Conservation (phyloP, 306 rosid genomes). For the Cyclanthera cordifolia region DNA sequence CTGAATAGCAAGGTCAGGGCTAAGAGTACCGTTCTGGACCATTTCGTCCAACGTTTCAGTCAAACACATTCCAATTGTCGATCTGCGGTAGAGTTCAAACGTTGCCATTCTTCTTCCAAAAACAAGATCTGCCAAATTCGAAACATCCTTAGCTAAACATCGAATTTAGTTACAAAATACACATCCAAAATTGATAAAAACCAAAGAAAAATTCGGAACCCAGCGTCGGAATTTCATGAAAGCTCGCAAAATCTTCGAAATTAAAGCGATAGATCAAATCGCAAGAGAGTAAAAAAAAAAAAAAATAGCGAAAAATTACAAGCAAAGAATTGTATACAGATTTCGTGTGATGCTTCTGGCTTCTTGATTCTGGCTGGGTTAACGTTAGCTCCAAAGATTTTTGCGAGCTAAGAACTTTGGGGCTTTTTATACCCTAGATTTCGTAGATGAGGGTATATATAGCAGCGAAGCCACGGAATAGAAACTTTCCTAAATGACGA, state of each 20-base stretch:
- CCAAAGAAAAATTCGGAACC: background rate
- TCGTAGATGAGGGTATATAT: conserved; percentile 59
- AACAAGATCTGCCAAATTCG: conserved; percentile 35
- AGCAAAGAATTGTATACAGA: background rate
- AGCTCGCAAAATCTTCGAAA: background rate
- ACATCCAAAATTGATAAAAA: background rate
- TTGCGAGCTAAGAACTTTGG: conserved; percentile 52
- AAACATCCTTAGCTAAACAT: background rate
- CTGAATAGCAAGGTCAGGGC: conserved; percentile 86
- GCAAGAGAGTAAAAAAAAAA: background rate
- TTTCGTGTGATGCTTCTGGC: conserved; percentile 9
- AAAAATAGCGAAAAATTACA: background rate
- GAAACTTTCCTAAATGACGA: background rate
- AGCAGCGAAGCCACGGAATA: conserved; percentile 2
- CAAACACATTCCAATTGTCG: conserved; percentile 80
- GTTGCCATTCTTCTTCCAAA: conserved; percentile 53
- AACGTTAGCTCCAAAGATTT: conserved; percentile 32
- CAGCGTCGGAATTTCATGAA: background rate
- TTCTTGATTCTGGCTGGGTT: conserved; percentile 9
- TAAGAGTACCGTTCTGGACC: conserved; percentile 78
- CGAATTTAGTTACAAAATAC: background rate
- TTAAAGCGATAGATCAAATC: conserved; percentile 8
- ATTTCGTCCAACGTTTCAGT: conserved; percentile 88
- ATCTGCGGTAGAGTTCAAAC: conserved; percentile 80
- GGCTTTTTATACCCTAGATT: conserved; percentile 73